A percentile compares a stretch with the other conserved stretches of the same genome.
phyloP scores from a whole-genome alignment of 2,329 filamentous ascomycete genomes.

The Aureobasidium namibiae region DNA sequence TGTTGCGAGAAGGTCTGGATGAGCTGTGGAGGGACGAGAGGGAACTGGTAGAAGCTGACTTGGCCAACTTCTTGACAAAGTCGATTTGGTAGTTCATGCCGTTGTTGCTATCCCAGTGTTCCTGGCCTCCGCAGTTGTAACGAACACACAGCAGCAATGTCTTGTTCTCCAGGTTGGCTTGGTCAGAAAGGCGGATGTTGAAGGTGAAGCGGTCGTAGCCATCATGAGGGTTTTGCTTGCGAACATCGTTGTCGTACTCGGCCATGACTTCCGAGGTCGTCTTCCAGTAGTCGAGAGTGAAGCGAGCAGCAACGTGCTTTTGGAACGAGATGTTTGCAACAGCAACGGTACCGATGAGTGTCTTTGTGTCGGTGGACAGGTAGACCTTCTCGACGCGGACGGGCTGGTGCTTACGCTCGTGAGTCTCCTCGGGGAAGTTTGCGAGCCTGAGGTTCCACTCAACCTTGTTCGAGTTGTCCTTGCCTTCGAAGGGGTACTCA shows the following conservation, averaged over 20 bases:
- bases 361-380: conserved; percentile 81
- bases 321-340: conserved; percentile 86
- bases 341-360: conserved; percentile 70
- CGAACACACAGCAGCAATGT: conserved; percentile 87
- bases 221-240: conserved; percentile 52
- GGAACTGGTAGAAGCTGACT: conserved; percentile 35
- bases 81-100: conserved; percentile 86
- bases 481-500: conserved; percentile 75
- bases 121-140: conserved; percentile 73
- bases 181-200: conserved; percentile 84
- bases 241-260: conserved; percentile 77
- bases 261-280: conserved; percentile 89
- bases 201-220: conserved; percentile 88
- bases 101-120: conserved; percentile 94
- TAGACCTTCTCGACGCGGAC: conserved; percentile 81
- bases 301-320: conserved; percentile 82
- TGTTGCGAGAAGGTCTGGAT: conserved; percentile 30
- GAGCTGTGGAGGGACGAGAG: conserved; percentile 17
- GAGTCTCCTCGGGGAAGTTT: conserved; percentile 69
- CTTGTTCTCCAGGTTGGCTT: conserved; percentile 85
- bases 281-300: conserved; percentile 98
- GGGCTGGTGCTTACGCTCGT: conserved; percentile 54
- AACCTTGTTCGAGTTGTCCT: conserved; percentile 42
- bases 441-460: conserved; percentile 83
- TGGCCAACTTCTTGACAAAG: conserved; percentile 70